phyloP scores from a whole-genome alignment of 257 asterid genomes.

The Solanum dulcamara region DNA sequence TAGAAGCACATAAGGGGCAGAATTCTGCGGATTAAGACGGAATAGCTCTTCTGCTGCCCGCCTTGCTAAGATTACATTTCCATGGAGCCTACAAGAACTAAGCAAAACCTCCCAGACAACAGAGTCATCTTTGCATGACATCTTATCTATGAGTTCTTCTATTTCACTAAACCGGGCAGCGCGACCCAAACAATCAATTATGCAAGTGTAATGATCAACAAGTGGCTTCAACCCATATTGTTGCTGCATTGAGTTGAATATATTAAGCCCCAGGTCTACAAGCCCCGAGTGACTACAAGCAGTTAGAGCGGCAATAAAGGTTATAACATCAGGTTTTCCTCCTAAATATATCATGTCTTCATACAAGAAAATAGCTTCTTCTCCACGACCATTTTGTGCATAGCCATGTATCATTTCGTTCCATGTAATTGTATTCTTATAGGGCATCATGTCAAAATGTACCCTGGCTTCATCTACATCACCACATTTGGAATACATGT shows the following conservation, averaged over 20 bases:
- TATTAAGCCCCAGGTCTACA: slow-evolving; percentile 4
- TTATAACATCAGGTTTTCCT: slow-evolving; percentile 9
- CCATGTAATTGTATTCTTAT: slow-evolving; percentile 13
- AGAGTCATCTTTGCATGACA: slow-evolving; percentile 12
- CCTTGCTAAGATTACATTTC: slow-evolving; percentile 8
- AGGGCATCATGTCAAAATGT: slow-evolving; percentile 6
- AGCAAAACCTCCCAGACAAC: slow-evolving; percentile 18
- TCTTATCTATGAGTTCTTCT: slow-evolving; percentile 5
- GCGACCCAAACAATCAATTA: slow-evolving; percentile 16
- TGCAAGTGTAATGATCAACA: slow-evolving; percentile 15
- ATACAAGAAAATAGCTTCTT: slow-evolving; percentile 10
- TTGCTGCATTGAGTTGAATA: slow-evolving; percentile 7
- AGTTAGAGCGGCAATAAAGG: slow-evolving; percentile 11
- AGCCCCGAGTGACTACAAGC: slow-evolving; percentile 21
- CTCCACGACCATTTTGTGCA: slow-evolving; percentile 16
- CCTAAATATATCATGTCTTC: slow-evolving; percentile 7
- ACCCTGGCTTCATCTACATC: slow-evolving; percentile 3
- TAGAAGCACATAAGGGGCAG: slow-evolving; percentile 13
- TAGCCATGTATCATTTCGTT: slow-evolving; percentile 13
- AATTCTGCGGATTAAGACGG: slow-evolving; percentile 6
- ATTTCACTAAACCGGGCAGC: slow-evolving; percentile 16
- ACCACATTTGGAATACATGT: slow-evolving; percentile 20
- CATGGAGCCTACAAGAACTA: slow-evolving; percentile 13
- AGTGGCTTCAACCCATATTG: slow-evolving; percentile 8
- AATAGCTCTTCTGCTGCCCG: slow-evolving; percentile 12